Conservation (phyloP, 2,329 filamentous ascomycete genomes). For the Dactylellina haptotyla region DNA sequence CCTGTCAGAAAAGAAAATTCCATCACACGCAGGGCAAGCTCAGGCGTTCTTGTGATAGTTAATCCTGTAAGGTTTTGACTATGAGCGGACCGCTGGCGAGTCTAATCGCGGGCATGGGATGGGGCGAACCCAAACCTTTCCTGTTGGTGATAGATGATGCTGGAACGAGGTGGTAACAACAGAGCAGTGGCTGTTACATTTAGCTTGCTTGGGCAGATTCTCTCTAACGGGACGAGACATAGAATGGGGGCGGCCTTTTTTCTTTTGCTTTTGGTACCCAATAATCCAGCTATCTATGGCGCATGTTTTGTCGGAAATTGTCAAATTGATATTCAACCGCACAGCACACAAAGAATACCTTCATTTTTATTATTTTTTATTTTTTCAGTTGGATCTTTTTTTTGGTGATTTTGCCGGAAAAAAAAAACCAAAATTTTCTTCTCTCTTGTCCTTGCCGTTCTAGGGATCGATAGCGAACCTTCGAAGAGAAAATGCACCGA, state of each 20-base stretch:
- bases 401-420: slow-evolving; percentile 24
- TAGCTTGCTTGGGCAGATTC: slow-evolving; percentile 10
- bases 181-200: slow-evolving; percentile 21
- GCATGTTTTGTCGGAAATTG: slow-evolving; percentile 53
- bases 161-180: slow-evolving; percentile 4
- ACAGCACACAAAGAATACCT: slow-evolving; percentile 13
- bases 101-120: slow-evolving; percentile 47
- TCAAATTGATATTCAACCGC: slow-evolving; percentile 51
- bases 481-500: slow-evolving; percentile 45
- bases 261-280: slow-evolving; percentile 7
- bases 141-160: slow-evolving; percentile 45
- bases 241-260: slow-evolving; percentile 43
- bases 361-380: background rate
- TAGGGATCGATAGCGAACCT: slow-evolving; percentile 44
- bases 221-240: background rate
- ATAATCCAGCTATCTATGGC: slow-evolving; percentile 48
- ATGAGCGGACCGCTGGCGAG: slow-evolving; percentile 46
- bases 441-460: slow-evolving; percentile 36
- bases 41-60: slow-evolving; percentile 25
- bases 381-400: background rate
- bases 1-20: slow-evolving; percentile 53
- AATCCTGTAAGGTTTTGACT: slow-evolving; percentile 31
- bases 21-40: slow-evolving; percentile 40
- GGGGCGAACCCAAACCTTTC: slow-evolving; percentile 48
- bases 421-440: slow-evolving; percentile 17